Evolutionary conservation across 768 basidiomycete genomes (phyloP).

Genomic region (Mrakia frigida): DNA sequence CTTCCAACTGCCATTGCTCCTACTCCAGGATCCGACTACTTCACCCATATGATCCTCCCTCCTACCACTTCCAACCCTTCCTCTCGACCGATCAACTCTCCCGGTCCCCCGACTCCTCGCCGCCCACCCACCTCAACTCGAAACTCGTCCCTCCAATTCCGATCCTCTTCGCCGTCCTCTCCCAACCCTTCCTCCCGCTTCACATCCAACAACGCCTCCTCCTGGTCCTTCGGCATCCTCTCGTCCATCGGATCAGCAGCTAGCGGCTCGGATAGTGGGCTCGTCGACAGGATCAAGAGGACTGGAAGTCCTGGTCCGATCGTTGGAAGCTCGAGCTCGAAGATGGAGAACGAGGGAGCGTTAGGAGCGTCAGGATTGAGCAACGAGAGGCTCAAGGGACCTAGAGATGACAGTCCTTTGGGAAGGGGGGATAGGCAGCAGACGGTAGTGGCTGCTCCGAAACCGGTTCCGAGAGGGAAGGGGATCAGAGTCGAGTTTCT

Average conservation of each 20-base stretch:
- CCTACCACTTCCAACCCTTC: not conserved
- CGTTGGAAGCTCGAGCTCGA: not conserved
- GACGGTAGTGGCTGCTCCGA: not conserved
- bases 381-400: not conserved
- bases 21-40: conserved; percentile 13
- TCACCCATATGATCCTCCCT: conserved; percentile 14
- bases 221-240: not conserved
- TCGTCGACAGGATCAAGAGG: conserved; percentile 1
- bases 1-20: not conserved
- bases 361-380: not conserved
- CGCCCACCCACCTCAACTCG: not conserved
- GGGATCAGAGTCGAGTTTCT: conserved; percentile 1
- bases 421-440: not conserved
- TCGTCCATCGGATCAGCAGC: not conserved
- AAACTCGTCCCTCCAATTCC: not conserved
- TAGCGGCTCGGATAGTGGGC: not conserved
- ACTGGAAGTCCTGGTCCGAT: conserved; percentile 1
- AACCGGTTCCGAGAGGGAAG: not conserved
- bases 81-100: not conserved
- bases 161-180: not conserved
- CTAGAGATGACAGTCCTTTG: not conserved
- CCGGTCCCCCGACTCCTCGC: not conserved
- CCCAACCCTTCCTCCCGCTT: not conserved
- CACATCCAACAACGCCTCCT: not conserved
- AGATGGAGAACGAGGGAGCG: not conserved